Base-by-base conservation (phyloP, 1,284 basidiomycete species). In the Cryptococcus sp. region DNA sequence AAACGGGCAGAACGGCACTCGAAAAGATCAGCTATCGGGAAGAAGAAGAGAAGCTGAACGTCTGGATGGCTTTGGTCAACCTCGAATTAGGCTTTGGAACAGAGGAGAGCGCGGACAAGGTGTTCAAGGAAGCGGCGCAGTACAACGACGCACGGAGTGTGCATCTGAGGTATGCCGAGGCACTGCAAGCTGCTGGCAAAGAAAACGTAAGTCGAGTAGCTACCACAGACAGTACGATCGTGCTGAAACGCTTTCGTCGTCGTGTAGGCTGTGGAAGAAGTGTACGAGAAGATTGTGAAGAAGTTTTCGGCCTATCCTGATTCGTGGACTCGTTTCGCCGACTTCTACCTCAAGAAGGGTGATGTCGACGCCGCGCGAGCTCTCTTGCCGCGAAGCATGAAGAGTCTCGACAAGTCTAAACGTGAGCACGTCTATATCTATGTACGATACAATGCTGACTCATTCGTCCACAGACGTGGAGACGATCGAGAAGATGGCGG, bases 1-100 rank as follows among this genome's bases (percentile, higher is more conserved):
- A 89, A 71, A 88, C 94, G 49, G 95, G 87, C 17, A 84, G 85
- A 53, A 86, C 92, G 29, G 96, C 94, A 4, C 81, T 96, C 60
- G 83, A 87, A 69, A 88, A 88, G 16, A 99, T 99, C 80, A 89
- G 85, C 73, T 98, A 94, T 81, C 85, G 96, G 54, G 96, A 99
- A 78, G 96, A 99, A 79, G 87, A 87, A 64, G 97, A 99, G 78
- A 93, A 90, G 75, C 80, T 98, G 68, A 99, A 99, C 72, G 87
- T 99, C 23, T 99, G 96, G 96, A 91, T 96, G 74, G 95, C 95
- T 3, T 79, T 97, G 52, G 84, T 99, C 62, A 99, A 99, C 73
- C 77, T 99, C 69, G 96, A 99, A 81, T 94, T 96, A 71, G 82
- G 87, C 5, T 98, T 95, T 73, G 96, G 97, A 3, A 90, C 87